phyloP scores from a whole-genome alignment of 2,329 filamentous ascomycete genomes.

The Arachnomyces sp. region DNA sequence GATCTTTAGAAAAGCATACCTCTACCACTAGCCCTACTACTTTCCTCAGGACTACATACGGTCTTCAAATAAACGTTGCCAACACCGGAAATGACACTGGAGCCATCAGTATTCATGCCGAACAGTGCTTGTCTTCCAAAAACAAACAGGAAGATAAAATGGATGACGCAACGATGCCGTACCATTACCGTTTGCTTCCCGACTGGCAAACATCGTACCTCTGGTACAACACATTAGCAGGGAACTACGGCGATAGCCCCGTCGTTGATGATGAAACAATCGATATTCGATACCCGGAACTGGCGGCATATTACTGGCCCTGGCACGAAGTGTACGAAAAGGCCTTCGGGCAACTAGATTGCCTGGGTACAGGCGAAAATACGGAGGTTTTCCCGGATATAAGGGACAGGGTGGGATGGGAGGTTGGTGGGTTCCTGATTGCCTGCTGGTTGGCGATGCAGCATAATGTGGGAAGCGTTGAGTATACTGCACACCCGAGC shows the following conservation, averaged over 20 bases:
- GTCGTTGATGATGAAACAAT: constrained; percentile 5
- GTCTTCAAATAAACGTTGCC: too few relatives aligned
- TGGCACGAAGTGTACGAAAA: constrained; percentile 6
- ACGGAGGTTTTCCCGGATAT: constrained; percentile 4
- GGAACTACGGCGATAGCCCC: not conserved
- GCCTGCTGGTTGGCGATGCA: constrained; percentile 8
- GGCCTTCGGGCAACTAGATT: constrained; percentile 1
- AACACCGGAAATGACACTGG: too few relatives aligned
- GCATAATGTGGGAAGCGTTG: constrained; percentile 5
- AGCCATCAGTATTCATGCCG: too few relatives aligned
- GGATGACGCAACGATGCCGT: too few relatives aligned
- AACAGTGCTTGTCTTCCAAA: too few relatives aligned
- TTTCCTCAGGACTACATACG: too few relatives aligned
- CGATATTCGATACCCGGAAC: constrained; percentile 2
- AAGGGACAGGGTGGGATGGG: constrained; percentile 2
- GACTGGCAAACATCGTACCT: constrained; percentile 8
- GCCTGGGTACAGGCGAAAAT: not conserved
- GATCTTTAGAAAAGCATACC: too few relatives aligned
- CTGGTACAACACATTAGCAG: constrained; percentile 4
- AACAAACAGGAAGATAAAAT: too few relatives aligned
- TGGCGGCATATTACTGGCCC: constrained; percentile 6
- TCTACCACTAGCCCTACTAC: too few relatives aligned
- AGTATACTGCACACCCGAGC: constrained; percentile 1
- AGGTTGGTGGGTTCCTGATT: constrained; percentile 7
- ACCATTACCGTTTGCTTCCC: constrained; percentile 12